These are phyloP conservation scores for Blepharisma stoltei DNA, from an alignment of 73 alveolate species.

Conservation along the genomic window DNA sequence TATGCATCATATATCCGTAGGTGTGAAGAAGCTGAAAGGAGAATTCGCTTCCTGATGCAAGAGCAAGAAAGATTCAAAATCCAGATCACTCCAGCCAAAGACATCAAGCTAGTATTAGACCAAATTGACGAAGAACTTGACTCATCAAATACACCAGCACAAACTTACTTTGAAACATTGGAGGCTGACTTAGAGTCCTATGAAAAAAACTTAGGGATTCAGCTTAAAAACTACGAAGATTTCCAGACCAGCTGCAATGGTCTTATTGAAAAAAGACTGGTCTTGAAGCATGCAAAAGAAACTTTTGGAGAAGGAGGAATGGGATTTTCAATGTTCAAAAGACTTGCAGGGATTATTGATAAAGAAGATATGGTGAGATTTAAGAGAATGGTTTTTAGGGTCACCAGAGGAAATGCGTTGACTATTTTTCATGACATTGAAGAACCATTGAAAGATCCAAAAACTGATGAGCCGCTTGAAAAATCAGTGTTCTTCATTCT, in stretches of 20 bases:
- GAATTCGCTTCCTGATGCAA: constrained; percentile 38
- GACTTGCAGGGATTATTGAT: constrained; percentile 87
- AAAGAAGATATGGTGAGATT: constrained; percentile 71
- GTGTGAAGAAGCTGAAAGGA: constrained; percentile 71
- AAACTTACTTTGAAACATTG: constrained; percentile 44
- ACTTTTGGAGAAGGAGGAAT: constrained; percentile 40
- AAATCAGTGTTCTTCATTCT: constrained; percentile 73
- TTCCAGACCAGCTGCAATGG: constrained; percentile 30
- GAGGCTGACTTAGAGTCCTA: constrained; percentile 37
- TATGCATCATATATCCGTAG: constrained; percentile 65
- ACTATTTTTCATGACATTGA: constrained; percentile 68
- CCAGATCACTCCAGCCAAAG: constrained; percentile 44
- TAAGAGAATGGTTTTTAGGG: constrained; percentile 84
- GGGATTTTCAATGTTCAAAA: constrained; percentile 26
- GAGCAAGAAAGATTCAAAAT: constrained; percentile 59
- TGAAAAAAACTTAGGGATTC: constrained; percentile 11
- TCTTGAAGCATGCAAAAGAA: constrained; percentile 44
- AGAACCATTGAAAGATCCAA: constrained; percentile 42
- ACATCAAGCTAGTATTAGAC: constrained; percentile 37
- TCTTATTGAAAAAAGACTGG: constrained; percentile 42
- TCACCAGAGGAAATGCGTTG: constrained; percentile 86
- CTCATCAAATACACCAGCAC: constrained; percentile 31
- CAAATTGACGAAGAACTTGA: constrained; percentile 32
- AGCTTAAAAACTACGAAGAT: constrained; percentile 39
- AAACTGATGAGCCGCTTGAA: constrained; percentile 42